Percentiles rank a stretch among this genome's conserved stretches.
Evolutionary conservation across 176 grass and related monocot species (phyloP).

Genomic region (Cenchrus fungigraminus): DNA sequence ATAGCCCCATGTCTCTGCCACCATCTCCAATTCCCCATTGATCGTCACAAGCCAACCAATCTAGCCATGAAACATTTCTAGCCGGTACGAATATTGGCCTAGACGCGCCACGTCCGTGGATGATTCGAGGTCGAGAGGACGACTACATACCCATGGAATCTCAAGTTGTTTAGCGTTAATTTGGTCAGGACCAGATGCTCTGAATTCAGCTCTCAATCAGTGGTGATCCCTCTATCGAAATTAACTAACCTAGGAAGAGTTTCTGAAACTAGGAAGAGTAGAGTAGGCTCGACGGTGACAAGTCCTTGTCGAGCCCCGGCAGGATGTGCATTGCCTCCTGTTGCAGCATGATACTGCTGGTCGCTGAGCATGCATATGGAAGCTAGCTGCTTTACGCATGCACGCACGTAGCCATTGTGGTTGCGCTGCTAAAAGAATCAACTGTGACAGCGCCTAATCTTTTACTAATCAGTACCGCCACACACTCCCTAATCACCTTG

Average conservation of each 20-base stretch:
- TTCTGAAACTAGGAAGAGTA: too few relatives aligned
- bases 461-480: neutral
- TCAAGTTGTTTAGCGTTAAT: neutral
- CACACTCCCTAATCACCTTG: neutral
- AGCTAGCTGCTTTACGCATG: slow-evolving; percentile 2
- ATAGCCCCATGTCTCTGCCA: neutral
- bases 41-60: neutral
- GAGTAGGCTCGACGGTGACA: slow-evolving; percentile 42
- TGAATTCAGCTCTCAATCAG: neutral
- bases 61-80: neutral
- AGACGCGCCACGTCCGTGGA: neutral
- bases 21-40: neutral
- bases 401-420: neutral
- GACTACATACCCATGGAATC: neutral
- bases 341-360: neutral
- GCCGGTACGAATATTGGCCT: neutral
- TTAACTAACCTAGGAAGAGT: neutral
- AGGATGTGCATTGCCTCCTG: neutral
- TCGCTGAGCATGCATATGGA: neutral
- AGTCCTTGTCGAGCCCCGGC: slow-evolving; percentile 23
- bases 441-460: neutral
- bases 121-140: neutral
- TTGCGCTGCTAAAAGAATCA: too few relatives aligned
- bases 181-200: neutral
- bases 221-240: neutral